Conservation (phyloP, 805 yeast species). For the Candida palmyrensis region DNA sequence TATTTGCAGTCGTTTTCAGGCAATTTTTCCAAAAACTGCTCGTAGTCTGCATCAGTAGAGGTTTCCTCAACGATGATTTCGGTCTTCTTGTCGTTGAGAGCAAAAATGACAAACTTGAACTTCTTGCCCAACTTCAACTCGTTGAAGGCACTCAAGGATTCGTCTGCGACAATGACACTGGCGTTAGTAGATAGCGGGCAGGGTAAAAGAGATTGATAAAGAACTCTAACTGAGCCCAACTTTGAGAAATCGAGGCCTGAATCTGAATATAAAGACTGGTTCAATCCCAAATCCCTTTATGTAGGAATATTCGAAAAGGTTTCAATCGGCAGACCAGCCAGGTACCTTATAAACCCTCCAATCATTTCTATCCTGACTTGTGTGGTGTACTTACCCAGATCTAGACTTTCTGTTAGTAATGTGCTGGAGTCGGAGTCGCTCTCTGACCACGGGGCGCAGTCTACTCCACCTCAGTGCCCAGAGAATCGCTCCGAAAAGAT, state of each 20-base stretch:
- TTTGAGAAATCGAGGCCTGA: too few species aligned
- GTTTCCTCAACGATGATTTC: constrained; percentile 87
- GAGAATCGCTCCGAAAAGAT: too few species aligned
- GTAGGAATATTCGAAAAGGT: too few species aligned
- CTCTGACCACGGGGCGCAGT: too few species aligned
- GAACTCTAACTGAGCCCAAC: too few species aligned
- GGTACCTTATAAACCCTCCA: background rate
- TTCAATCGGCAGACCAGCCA: background rate
- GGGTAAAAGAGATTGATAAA: background rate
- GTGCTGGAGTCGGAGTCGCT: too few species aligned
- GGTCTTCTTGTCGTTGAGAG: constrained; percentile 80
- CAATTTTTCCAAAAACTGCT: constrained; percentile 76
- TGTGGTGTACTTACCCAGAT: constrained; percentile 21
- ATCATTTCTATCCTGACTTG: too few species aligned
- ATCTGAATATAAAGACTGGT: background rate
- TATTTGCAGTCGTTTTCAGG: constrained; percentile 96
- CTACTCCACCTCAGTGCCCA: too few species aligned
- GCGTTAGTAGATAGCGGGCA: constrained; percentile 9
- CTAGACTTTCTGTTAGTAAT: too few species aligned
- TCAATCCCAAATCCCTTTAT: constrained; percentile 1
- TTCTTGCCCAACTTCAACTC: constrained; percentile 93
- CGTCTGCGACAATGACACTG: constrained; percentile 57
- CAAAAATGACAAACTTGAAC: constrained; percentile 76
- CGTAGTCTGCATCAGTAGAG: constrained; percentile 72
- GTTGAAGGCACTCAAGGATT: constrained; percentile 89